phyloP scores from a whole-genome alignment of 176 grass and related monocot genomes.

The Carex myosuroides region DNA sequence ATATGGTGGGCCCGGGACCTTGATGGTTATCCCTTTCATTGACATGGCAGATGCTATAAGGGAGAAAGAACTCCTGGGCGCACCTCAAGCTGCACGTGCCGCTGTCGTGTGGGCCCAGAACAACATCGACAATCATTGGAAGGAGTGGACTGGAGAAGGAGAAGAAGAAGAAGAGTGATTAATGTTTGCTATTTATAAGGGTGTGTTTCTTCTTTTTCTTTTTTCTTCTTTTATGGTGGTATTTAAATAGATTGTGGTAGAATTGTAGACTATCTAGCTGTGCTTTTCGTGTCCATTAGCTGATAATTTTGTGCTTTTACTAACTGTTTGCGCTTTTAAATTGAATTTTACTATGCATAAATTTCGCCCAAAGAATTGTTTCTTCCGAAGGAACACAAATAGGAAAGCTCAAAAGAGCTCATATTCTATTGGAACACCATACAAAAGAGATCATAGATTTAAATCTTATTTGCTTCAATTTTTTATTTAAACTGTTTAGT shows the following conservation, averaged over 20 bases:
- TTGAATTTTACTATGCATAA: background rate
- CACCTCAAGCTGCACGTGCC: constrained; percentile 55
- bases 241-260: background rate
- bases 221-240: background rate
- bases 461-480: background rate
- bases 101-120: constrained; percentile 79
- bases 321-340: background rate
- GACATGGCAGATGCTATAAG: constrained; percentile 67
- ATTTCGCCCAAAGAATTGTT: background rate
- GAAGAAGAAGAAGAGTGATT: constrained; percentile 18
- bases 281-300: background rate
- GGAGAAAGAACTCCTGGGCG: constrained; percentile 54
- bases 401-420: background rate
- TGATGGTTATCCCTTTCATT: constrained; percentile 76
- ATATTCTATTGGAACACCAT: background rate
- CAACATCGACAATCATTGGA: constrained; percentile 76
- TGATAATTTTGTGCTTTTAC: background rate
- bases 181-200: background rate
- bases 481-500: background rate
- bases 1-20: constrained; percentile 74
- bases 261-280: background rate
- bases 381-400: background rate
- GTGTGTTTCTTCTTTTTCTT: background rate
- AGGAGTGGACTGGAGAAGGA: constrained; percentile 56
- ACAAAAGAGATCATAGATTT: background rate